Evolutionary conservation across 2,329 filamentous ascomycete genomes (phyloP).

Genomic region (Colletotrichum sp.): DNA sequence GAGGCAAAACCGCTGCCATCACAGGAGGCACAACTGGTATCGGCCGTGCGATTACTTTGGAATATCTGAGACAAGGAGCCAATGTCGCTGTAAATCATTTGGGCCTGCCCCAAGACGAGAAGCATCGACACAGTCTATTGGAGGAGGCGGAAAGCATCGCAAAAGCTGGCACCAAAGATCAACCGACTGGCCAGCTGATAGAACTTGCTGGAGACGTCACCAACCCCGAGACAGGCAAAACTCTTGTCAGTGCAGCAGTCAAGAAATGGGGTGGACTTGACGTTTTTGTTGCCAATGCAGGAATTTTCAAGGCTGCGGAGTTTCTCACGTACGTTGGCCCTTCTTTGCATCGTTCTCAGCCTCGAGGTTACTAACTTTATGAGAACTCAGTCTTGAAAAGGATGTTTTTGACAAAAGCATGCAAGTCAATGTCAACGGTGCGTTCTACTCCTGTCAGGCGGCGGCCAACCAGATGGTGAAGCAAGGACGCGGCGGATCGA

Average conservation of each 20-base stretch:
- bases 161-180: slow-evolving; percentile 20
- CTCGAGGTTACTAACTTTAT: not conserved
- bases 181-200: slow-evolving; percentile 54
- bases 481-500: slow-evolving; percentile 59
- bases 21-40: slow-evolving; percentile 73
- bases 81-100: slow-evolving; percentile 69
- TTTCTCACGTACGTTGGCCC: slow-evolving; percentile 1
- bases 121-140: slow-evolving; percentile 33
- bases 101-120: slow-evolving; percentile 39
- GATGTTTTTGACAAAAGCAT: slow-evolving; percentile 65
- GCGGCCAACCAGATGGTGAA: slow-evolving; percentile 56
- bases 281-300: slow-evolving; percentile 36
- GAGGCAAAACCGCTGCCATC: slow-evolving; percentile 67
- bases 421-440: slow-evolving; percentile 71
- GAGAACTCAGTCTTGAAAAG: slow-evolving; percentile 55
- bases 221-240: slow-evolving; percentile 63
- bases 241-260: slow-evolving; percentile 37
- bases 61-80: slow-evolving; percentile 68
- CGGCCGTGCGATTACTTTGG: slow-evolving; percentile 71
- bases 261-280: slow-evolving; percentile 52
- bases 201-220: slow-evolving; percentile 69
- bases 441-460: slow-evolving; percentile 75
- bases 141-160: slow-evolving; percentile 39
- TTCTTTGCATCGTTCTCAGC: not conserved
- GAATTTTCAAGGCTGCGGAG: slow-evolving; percentile 8